Percentiles rank a stretch among this genome's conserved stretches.
These are phyloP conservation scores for Gnaphalium uliginosum DNA, from an alignment of 129 eudicot genomes.

Conservation along the genomic window DNA sequence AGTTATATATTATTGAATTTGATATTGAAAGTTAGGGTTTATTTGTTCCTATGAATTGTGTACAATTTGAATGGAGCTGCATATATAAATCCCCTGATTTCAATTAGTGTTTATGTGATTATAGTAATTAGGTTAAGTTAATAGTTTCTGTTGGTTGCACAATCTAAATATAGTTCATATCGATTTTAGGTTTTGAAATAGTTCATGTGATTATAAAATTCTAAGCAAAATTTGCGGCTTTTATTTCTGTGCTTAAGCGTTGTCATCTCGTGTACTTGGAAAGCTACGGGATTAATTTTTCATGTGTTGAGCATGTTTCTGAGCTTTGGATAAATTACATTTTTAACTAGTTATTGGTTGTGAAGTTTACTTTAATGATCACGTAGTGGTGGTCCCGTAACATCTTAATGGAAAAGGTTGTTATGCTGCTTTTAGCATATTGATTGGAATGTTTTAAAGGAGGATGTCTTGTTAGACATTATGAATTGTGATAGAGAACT, in stretches of 20 bases:
- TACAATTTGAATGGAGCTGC: not conserved
- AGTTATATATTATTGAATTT: constrained; percentile 28
- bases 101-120: not conserved
- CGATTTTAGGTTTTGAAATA: no score
- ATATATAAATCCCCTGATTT: not conserved
- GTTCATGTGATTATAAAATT: no score
- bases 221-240: no score
- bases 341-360: not conserved
- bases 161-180: no score
- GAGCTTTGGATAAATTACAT: no score
- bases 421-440: not conserved
- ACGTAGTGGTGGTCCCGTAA: not conserved
- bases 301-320: no score
- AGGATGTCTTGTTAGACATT: not conserved
- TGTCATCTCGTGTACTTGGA: not conserved
- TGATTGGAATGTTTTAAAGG: not conserved
- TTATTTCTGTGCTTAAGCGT: not conserved
- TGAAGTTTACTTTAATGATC: not conserved
- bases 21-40: not conserved
- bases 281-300: no score
- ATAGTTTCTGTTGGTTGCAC: no score
- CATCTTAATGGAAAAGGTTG: not conserved
- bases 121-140: not conserved
- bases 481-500: not conserved
- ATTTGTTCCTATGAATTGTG: not conserved